Base-by-base conservation (phyloP, 768 basidiomycete species). In the Sporobolomyces phaffii region DNA sequence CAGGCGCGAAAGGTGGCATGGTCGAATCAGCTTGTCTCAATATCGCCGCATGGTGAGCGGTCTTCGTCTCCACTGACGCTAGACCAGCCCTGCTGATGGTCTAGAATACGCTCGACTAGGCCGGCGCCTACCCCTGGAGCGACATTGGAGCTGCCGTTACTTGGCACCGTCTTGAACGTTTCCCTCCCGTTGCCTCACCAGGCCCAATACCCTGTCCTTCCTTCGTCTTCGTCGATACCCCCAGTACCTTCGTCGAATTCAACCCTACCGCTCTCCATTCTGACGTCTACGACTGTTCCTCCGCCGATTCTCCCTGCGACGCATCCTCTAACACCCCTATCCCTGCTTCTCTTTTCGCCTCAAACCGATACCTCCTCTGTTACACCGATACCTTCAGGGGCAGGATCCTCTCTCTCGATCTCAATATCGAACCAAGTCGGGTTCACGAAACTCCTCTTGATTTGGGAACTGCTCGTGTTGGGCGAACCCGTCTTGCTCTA, bases 401-500 rank as follows among this genome's bases (percentile, higher is more conserved):
- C n/a, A n/a, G n/a, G n/a, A n/a, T n/a, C n/a, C n/a, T n/a, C n/a
- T n/a, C n/a, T n/a, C n/a, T n/a, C n/a, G n/a, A n/a, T n/a, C n/a
- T n/a, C n/a, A n/a, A n/a, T n/a, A n/a, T n/a, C n/a, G n/a, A n/a
- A n/a, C n/a, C n/a, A n/a, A n/a, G n/a, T 49, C 9, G 59, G 59
- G 13, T 74, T 81, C 8, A 75, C 79, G 10, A 77, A 79, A n/a
- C 59, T 81, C 7, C 79, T 81, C 77, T 77, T 80, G 28, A 69
- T 83, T 59, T 99, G 94, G 94, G 94, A 99, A 77, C 92, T 92
- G 60, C 80, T 97, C 1, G 82, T 97, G 0, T 81, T 97, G 14
- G 90, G 87, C 68, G 93, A 99, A 75, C 91, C 94, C 0, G 82
- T 99, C 10, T 78, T 98, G 24, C 81, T 98, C 33, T 92, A 87